phyloP scores from a whole-genome alignment of 2,329 filamentous ascomycete species.

The Dactylellina parvicollis region DNA sequence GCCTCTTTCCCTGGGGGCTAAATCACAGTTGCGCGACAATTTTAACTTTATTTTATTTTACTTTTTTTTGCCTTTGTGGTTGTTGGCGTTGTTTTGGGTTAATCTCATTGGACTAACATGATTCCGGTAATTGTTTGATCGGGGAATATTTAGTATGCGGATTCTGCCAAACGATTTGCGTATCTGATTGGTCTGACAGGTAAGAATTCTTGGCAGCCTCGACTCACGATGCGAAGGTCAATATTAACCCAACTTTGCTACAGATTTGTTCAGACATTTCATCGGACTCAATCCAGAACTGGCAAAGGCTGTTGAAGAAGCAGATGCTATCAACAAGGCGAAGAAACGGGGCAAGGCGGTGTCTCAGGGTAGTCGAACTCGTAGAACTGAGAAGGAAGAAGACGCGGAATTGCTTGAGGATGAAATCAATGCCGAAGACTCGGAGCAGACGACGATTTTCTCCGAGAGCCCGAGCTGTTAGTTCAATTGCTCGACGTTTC shows the following conservation, averaged over 20 bases:
- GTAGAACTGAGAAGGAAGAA: constrained; percentile 96
- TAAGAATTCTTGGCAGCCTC: constrained; percentile 41
- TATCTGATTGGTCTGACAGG: constrained; percentile 89
- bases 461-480: constrained; percentile 84
- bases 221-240: not conserved
- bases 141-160: constrained; percentile 56
- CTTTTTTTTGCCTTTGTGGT: constrained; percentile 45
- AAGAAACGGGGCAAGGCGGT: constrained; percentile 95
- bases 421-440: constrained; percentile 86
- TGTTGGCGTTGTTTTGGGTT: constrained; percentile 49
- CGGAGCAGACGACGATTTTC: constrained; percentile 77
- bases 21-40: constrained; percentile 47
- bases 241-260: constrained; percentile 36
- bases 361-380: constrained; percentile 77
- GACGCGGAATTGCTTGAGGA: constrained; percentile 88
- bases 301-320: constrained; percentile 69
- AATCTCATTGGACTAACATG: constrained; percentile 47
- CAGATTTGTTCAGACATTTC: constrained; percentile 94
- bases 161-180: constrained; percentile 73
- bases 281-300: constrained; percentile 98
- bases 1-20: constrained; percentile 25
- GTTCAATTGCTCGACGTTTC: not conserved
- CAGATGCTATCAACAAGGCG: constrained; percentile 72
- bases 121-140: constrained; percentile 51
- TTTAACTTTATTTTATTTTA: constrained; percentile 53